These are phyloP conservation scores for Aspergillus pseudoglaucus DNA, from an alignment of 2,329 filamentous ascomycete genomes.

Conservation along the genomic window DNA sequence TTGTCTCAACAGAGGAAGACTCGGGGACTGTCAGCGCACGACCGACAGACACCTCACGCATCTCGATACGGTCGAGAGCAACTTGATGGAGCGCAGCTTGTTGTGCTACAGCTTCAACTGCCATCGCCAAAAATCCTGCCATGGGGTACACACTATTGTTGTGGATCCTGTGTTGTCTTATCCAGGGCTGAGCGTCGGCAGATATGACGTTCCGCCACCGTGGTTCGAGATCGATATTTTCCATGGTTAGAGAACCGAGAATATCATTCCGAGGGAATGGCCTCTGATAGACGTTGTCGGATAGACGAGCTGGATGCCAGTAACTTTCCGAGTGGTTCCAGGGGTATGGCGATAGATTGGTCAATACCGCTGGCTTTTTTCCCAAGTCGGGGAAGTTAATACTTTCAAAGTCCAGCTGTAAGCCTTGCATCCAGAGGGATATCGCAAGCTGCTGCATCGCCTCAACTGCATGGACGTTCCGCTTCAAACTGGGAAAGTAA, in stretches of 20 bases:
- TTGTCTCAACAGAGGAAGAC: constrained; percentile 45
- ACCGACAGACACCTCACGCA: constrained; percentile 44
- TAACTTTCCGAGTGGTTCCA: constrained; percentile 44
- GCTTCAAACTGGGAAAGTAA: constrained; percentile 19
- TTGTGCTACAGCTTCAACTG: constrained; percentile 27
- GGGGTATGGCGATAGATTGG: constrained; percentile 39
- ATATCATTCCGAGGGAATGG: constrained; percentile 20
- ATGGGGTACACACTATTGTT: constrained; percentile 18
- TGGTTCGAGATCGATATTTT: constrained; percentile 19
- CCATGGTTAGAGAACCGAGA: constrained; percentile 17
- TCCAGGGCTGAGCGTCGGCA: constrained; percentile 20
- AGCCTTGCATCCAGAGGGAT: constrained; percentile 13
- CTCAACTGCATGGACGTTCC: constrained; percentile 16
- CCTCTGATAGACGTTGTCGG: constrained; percentile 18
- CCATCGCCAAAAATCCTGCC: constrained; percentile 25
- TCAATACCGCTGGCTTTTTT: constrained; percentile 9
- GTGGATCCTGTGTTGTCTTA: constrained; percentile 29
- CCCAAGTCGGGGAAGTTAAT: constrained; percentile 12
- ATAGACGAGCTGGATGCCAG: constrained; percentile 41
- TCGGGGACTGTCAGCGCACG: constrained; percentile 45
- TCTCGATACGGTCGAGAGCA: constrained; percentile 38
- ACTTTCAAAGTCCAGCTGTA: constrained; percentile 8
- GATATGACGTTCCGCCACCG: constrained; percentile 22
- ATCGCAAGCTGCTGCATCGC: constrained; percentile 17
- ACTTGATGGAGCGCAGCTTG: constrained; percentile 19